phyloP scores from a whole-genome alignment of 208 protist species.

The Leishmania tropica region DNA sequence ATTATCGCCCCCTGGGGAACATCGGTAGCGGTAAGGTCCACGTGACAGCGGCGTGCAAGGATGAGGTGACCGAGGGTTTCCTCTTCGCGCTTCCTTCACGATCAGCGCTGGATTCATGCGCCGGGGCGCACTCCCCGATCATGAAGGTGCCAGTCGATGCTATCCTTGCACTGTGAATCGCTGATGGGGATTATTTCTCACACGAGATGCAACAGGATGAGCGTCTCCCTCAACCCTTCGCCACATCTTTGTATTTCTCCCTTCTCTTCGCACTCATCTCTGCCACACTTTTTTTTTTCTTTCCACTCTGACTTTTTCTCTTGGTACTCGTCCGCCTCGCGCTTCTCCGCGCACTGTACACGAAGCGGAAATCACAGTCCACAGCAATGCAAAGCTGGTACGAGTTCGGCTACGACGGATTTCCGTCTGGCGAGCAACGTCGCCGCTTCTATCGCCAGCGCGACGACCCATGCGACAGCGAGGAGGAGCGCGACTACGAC shows the following conservation, averaged over 20 bases:
- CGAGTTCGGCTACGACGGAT: constrained; percentile 85
- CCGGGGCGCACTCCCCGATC: background rate
- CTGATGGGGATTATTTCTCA: background rate
- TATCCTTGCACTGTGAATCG: background rate
- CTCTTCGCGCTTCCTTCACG: background rate
- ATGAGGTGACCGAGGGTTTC: background rate
- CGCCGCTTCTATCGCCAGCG: constrained; percentile 85
- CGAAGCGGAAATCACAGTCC: background rate
- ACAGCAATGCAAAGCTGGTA: constrained; percentile 76
- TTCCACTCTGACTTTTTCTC: background rate
- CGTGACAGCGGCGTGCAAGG: background rate
- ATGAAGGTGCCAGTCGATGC: background rate
- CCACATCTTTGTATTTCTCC: background rate
- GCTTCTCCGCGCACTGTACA: background rate
- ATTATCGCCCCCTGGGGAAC: background rate
- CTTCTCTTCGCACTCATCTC: background rate
- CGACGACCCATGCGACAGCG: constrained; percentile 84
- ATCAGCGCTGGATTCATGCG: background rate
- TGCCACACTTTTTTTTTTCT: background rate
- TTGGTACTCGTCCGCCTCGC: constrained; percentile 5
- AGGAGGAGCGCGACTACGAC: constrained; percentile 79
- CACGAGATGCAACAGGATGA: background rate
- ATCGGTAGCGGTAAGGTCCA: background rate
- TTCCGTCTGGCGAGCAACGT: constrained; percentile 72
- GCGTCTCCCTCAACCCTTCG: background rate